Base-by-base conservation (phyloP, 805 yeast genomes). In the Kodamaea nitidulidarum region DNA sequence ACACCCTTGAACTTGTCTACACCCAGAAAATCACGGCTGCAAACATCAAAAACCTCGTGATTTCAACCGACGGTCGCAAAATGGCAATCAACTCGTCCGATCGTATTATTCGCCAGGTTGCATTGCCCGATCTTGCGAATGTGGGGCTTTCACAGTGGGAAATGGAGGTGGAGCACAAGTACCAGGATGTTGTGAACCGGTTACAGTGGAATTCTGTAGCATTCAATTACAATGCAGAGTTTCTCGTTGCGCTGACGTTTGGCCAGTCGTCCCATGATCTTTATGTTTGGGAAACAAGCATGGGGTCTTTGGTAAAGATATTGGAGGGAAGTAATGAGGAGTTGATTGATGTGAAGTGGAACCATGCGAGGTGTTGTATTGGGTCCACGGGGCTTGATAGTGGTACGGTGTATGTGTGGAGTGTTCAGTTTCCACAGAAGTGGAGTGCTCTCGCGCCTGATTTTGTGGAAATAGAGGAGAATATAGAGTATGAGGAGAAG, bases 381-480 rank as follows among this genome's bases (percentile, higher is more conserved):
- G 84, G 83, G 7, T 84, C 95, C 12, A 84, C 86, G 20, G 96
- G 97, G 0, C 64, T 86, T 39, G 98, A 90, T 53, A 70, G 85
- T 22, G 97, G 97, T 1, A 70, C 78, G 27, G 74, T 90, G 2
- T 88, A 85, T 54, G 56, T 84, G 29, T 91, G 97, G 96, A 76
- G 83, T 36, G 74, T 86, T 7, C 75, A 76, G 28, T 77, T 85
- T 15, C 95, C 95, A 1, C 96, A 88, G 51, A 84, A 86, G 61
- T 90, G 98, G 98, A 84, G 95, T 59, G 95, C 97, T 1, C 67
- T 90, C 50, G 97, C 97, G 0, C 97, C 97, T 1, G 98, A 91
- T 58, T 90, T 91, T 56, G 95, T 84, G 35, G 97, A 90, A 58
- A 81, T 90, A 31, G 96, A 90, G 54, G 95, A 88, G 52, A 91